Base-by-base conservation (phyloP, 148 eudicot species). In the Amaranthus hypochondriacus region DNA sequence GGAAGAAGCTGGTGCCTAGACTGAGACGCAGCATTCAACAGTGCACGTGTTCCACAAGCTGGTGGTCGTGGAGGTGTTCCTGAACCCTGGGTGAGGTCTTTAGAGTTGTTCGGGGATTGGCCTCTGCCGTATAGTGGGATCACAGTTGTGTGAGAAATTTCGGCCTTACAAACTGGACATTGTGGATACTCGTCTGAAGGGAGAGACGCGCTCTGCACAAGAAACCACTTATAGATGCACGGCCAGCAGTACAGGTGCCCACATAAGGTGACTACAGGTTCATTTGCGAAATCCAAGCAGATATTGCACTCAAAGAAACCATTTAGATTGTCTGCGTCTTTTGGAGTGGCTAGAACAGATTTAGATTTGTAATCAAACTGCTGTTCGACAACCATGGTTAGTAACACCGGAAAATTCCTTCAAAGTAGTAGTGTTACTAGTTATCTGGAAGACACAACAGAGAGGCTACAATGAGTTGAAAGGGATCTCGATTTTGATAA, bases 231-330 rank as follows among this genome's bases (percentile, higher is more conserved):
- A 86, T 90, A 90, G 84, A 92, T 83, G 86, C 98, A 92, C 11
- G 96, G 88, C 98, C 96, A 92, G 71, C 98, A 92, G 75, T 88
- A 92, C 66, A 92, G 88, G 71, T 92, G 98, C 66, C 98, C 98
- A 56, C 98, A 92, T 10, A 92, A 87, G 74, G 98, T 93, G 66
- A 90, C 93, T 9, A 90, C 96, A 9, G 96, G 98, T 48, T 90
- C 96, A 42, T 73, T 65, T 0, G 87, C 93, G 56, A 77, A 81
- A 75, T 90, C 92, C 48, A 93, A 73, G 86, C 98, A 93, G 76
- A 93, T 93, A 73, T 87, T 93, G 88, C 98, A 90, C 72, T 93
- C 96, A 15, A 93, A 93, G 73, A 87, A 77, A 28, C 90, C 86
- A 4, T 66, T 74, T 28, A 66, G 58, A 54, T 66, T 78, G 63